Evolutionary conservation across 768 basidiomycete genomes (phyloP), one percentile per base, ranked within the genome.

Genomic region (Naematelia aurantialba): DNA sequence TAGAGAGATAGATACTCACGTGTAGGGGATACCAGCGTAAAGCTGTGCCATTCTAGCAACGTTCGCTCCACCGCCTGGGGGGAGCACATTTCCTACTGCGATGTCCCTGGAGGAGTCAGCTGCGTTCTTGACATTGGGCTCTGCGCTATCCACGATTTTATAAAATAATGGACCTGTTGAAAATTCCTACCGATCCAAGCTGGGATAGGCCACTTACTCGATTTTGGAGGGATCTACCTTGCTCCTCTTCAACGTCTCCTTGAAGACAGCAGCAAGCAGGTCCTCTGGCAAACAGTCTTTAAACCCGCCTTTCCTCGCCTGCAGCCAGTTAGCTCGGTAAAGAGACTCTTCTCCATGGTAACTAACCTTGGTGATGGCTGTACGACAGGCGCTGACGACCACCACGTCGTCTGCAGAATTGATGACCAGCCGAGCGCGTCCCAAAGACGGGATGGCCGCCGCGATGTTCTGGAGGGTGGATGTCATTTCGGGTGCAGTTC

Each of bases 221-320:
- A 76, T 73, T 63, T 69, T 65, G 24, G 68, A 57, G 5, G 74
- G 72, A 51, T 76, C 75, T 21, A 75, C 61, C 29, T 67, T 68
- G 29, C 65, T 62, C 29, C 75, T 46, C 54, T 70, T 69, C 25
- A 67, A 42, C 12, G 75, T 61, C 61, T 86, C 91, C 80, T 86
- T 87, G 80, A 96, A 86, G 42, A 96, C 80, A 24, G 87, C 86
- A 59, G 83, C 81, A 62, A 97, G 81, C 56, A 98, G 81, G 72
- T 93, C 90, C 66, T 96, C 94, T 13, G 92, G 88, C 2, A 87
- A 84, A 0, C 83, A 80, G 70, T 96, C 90, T 75, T 91, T 94
- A 72, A 93, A 82, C 58, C 91, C 91, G 22, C 94, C 94, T 76
- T 94, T 97, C 82, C 85, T 89, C 21, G 75, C 74, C 78, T 76